Percentiles rank a stretch among this genome's conserved stretches.
These are phyloP conservation scores for Neurospora sp. DNA, from an alignment of 495 filamentous ascomycete genomes.

Conservation along the genomic window DNA sequence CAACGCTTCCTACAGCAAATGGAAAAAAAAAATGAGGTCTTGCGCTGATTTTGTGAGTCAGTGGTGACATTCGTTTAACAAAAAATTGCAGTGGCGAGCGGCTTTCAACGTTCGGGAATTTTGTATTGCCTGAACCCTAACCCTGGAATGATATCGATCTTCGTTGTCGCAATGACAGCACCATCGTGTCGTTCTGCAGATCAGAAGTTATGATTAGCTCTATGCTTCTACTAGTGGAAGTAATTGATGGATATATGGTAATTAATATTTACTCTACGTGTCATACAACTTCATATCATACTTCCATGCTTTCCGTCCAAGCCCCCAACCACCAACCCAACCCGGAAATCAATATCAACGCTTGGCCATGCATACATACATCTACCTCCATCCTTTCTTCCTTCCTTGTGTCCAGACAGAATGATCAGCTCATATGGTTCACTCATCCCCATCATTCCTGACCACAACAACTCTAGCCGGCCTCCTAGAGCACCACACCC, in stretches of 20 bases:
- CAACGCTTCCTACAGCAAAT: background rate
- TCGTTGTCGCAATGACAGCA: background rate
- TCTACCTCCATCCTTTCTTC: background rate
- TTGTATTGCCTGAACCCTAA: background rate
- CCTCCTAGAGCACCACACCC: conserved; percentile 63
- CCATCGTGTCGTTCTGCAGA: background rate
- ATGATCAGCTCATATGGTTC: background rate
- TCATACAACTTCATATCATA: background rate
- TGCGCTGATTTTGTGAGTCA: background rate
- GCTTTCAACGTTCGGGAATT: background rate
- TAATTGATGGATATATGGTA: background rate
- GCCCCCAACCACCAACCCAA: background rate
- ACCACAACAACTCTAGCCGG: conserved; percentile 51
- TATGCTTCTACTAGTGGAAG: background rate
- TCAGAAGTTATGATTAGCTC: background rate
- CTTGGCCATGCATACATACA: background rate
- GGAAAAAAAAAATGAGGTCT: background rate
- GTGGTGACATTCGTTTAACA: background rate
- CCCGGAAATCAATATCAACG: background rate
- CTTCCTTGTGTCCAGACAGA: background rate
- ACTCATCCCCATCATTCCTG: background rate
- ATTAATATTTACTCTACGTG: background rate
- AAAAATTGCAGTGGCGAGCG: background rate
- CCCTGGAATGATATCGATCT: background rate
- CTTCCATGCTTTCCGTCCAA: background rate